These are phyloP conservation scores for Metschnikowia kofuensis DNA, from an alignment of 805 yeast species.

Conservation along the genomic window DNA sequence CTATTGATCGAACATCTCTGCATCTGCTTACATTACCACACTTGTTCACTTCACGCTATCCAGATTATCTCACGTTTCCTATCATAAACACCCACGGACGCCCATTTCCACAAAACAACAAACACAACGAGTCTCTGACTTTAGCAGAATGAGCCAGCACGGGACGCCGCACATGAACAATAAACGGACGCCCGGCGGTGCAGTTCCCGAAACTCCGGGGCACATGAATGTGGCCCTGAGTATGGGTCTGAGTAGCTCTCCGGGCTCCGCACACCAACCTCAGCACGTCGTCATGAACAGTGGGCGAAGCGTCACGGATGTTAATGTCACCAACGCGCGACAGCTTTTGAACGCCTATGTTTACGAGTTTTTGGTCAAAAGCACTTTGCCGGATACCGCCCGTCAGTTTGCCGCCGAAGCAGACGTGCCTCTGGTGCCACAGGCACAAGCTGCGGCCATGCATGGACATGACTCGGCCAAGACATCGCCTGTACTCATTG, in stretches of 20 bases:
- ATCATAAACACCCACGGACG: too few relatives aligned
- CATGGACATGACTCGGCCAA: conserved; percentile 12
- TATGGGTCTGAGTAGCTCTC: conserved; percentile 3
- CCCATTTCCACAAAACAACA: too few relatives aligned
- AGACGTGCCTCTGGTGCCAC: conserved; percentile 46
- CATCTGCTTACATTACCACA: too few relatives aligned
- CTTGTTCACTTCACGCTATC: too few relatives aligned
- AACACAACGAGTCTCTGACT: too few relatives aligned
- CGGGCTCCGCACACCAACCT: conserved; percentile 5
- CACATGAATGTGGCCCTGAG: conserved; percentile 6
- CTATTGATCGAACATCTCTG: too few relatives aligned
- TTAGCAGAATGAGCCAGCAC: conserved; percentile 31
- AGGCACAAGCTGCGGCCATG: background rate
- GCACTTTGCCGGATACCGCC: conserved; percentile 71
- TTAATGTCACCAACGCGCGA: conserved; percentile 50
- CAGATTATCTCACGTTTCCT: too few relatives aligned
- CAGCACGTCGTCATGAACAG: conserved; percentile 20
- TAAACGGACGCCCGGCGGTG: conserved; percentile 29
- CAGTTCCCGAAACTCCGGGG: conserved; percentile 7
- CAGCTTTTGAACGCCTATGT: conserved; percentile 77
- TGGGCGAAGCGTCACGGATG: conserved; percentile 31
- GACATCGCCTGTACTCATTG: conserved; percentile 20
- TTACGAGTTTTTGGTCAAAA: conserved; percentile 79
- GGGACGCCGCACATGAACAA: conserved; percentile 35
- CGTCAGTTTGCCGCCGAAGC: conserved; percentile 73